phyloP scores from a whole-genome alignment of 2,329 filamentous ascomycete species.

The Botrytis paeoniae region DNA sequence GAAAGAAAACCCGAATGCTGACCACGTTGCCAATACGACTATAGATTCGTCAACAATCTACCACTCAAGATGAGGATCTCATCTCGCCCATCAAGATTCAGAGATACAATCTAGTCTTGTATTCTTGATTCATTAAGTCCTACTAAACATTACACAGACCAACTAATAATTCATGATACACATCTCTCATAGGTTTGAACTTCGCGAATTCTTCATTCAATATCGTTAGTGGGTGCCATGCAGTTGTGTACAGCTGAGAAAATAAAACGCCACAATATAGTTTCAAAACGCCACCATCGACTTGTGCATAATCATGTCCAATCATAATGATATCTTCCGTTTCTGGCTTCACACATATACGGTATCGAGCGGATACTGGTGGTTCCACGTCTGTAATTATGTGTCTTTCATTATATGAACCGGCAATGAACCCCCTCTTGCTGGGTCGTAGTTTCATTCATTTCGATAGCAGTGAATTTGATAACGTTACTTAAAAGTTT shows the following conservation, averaged over 20 bases:
- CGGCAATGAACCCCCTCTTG: background rate
- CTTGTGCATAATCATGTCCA: background rate
- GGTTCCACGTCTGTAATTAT: background rate
- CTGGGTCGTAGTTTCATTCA: background rate
- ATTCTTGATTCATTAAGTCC: background rate
- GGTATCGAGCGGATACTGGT: background rate
- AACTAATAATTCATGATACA: too few species aligned
- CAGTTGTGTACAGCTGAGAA: background rate
- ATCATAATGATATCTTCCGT: background rate
- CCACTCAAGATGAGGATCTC: background rate
- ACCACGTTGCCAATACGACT: background rate
- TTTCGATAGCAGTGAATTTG: background rate
- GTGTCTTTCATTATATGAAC: background rate
- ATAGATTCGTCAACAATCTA: background rate
- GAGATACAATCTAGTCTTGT: background rate
- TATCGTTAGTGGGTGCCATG: background rate
- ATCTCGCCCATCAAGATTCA: background rate
- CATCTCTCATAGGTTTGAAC: background rate
- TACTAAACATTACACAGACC: rapidly evolving
- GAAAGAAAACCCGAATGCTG: background rate
- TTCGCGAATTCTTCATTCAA: background rate
- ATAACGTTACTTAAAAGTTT: background rate
- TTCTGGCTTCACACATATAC: background rate
- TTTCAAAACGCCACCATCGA: background rate
- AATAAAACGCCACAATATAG: background rate